Evolutionary conservation across 1,139 yeast genomes (phyloP), one percentile per base, ranked within the genome.

Genomic region (Wickerhamomyces sp.): DNA sequence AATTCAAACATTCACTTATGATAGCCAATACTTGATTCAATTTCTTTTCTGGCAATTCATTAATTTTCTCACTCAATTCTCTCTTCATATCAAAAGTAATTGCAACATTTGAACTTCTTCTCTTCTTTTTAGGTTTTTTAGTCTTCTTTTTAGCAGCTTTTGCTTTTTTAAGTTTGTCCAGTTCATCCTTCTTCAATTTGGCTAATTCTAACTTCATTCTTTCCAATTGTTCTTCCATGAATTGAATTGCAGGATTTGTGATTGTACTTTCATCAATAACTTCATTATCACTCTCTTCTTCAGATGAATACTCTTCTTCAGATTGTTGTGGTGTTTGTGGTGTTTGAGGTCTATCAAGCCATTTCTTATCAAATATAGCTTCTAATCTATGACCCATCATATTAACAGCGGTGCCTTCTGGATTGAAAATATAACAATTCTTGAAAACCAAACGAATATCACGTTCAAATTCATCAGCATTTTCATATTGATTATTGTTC

Each of bases 61-160:
- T 83, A 61, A 93, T 93, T 59, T 83, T 81, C 61, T 90, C 97
- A 46, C 93, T 81, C 46, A 93, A 84, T 64, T 89, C 95, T 63
- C 89, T 88, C 76, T 94, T 93, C 98, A 93, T 93, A 62, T 91
- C 98, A 63, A 88, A 93, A 0, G 97, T 88, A 41, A 85, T 85
- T 42, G 79, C 23, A 14, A 51, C 55, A 29, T 41, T 37, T 13
- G 41, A 59, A 52, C 51, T 58, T 56, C 59, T 63, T 62, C 60
- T 59, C 55, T 50, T 55, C 57, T 53, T 55, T 14, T 47, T 52
- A 49, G 46, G 51, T 49, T 51, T 58, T 29, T 44, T 43, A 35
- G 52, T 47, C 55, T 59, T 46, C 55, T 57, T 64, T 48, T 57
- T 62, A 14, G 60, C 51, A n/a, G 61, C 62, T 56, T 72, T 67